Evolutionary conservation across 2,329 filamentous ascomycete genomes (phyloP).

Genomic region (Diaporthe sp.): DNA sequence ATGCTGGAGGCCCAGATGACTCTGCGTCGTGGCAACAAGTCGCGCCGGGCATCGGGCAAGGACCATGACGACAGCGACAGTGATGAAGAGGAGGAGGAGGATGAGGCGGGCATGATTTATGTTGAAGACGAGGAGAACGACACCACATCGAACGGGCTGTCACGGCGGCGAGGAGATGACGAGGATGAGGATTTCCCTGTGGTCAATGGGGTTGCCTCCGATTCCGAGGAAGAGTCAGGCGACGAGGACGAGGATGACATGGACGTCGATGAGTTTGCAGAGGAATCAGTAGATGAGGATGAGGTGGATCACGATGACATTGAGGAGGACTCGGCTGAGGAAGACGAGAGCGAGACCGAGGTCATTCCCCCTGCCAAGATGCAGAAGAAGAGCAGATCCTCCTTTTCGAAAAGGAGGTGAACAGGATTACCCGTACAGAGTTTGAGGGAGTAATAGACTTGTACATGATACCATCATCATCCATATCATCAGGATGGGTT

Average conservation of each 20-base stretch:
- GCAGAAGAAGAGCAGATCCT: conserved; percentile 47
- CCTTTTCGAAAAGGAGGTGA: conserved; percentile 43
- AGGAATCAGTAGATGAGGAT: conserved; percentile 48
- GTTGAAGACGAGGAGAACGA: conserved; percentile 84
- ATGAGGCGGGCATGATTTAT: conserved; percentile 83
- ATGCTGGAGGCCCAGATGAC: conserved; percentile 93
- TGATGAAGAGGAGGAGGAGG: conserved; percentile 67
- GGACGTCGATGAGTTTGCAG: conserved; percentile 40
- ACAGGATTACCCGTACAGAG: neutral
- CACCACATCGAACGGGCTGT: conserved; percentile 51
- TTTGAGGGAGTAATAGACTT: conserved; percentile 25
- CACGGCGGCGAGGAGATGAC: conserved; percentile 59
- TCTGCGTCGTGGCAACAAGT: conserved; percentile 71
- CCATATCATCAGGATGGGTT: neutral
- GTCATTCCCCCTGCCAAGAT: conserved; percentile 51
- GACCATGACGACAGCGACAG: conserved; percentile 67
- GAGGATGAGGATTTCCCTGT: conserved; percentile 70
- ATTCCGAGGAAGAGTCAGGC: conserved; percentile 71
- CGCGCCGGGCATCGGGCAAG: conserved; percentile 59
- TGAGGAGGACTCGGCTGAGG: conserved; percentile 48
- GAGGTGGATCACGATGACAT: conserved; percentile 52
- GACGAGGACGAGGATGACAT: conserved; percentile 58
- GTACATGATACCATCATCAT: conserved; percentile 31
- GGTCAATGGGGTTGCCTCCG: conserved; percentile 67
- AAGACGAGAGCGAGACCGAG: conserved; percentile 49